A percentile compares a stretch with the other conserved stretches of the same genome.
These are phyloP conservation scores for Paecilomyces dactylethromorphus DNA, from an alignment of 2,329 filamentous ascomycete species.

Conservation along the genomic window DNA sequence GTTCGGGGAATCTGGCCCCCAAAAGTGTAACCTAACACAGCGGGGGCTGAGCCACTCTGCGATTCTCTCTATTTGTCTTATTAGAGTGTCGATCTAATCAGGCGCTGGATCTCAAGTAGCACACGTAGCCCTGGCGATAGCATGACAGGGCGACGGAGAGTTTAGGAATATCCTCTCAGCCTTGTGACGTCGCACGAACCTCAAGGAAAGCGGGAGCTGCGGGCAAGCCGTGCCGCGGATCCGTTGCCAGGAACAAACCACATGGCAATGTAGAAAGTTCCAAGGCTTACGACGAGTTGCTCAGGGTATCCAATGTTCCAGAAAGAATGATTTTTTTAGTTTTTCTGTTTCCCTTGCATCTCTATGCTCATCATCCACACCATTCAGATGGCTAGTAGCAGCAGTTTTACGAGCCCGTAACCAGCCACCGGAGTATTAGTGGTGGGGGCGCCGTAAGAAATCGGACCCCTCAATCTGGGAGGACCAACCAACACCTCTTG, in stretches of 20 bases:
- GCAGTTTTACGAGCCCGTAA: neutral
- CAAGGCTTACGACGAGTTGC: neutral
- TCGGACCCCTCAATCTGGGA: neutral
- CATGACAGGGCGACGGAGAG: neutral
- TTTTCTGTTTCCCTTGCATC: neutral
- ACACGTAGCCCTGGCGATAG: neutral
- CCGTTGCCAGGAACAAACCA: neutral
- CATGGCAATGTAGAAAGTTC: neutral
- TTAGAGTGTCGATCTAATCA: neutral
- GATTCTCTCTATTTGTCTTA: neutral
- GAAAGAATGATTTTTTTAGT: neutral
- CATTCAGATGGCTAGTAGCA: no score
- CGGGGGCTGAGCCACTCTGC: neutral
- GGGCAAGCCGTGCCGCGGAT: neutral
- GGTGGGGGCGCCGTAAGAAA: neutral
- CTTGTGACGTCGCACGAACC: neutral
- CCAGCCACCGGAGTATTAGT: neutral
- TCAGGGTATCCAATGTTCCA: neutral
- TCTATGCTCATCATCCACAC: neutral
- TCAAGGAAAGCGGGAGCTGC: neutral
- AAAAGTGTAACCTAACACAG: neutral
- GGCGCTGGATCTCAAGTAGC: neutral
- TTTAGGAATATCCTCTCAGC: neutral
- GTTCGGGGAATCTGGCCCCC: neutral
- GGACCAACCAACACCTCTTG: neutral